phyloP scores from a whole-genome alignment of 352 stramenopile genomes.

The Thraustotheca clavata region DNA sequence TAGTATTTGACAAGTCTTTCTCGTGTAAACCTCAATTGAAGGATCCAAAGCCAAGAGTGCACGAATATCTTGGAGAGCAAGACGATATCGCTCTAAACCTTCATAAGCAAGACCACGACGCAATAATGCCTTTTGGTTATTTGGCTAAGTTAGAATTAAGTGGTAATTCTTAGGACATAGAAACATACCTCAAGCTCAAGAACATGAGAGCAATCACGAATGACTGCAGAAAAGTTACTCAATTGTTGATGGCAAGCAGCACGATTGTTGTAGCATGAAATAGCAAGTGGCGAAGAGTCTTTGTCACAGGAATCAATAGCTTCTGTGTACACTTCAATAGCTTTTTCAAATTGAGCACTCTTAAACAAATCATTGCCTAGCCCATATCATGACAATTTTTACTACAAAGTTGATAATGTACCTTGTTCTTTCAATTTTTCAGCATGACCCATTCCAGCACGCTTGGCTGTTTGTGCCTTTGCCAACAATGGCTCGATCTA shows the following conservation, averaged over 20 bases:
- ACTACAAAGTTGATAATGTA: background rate
- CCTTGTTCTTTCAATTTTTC: slow-evolving; percentile 90
- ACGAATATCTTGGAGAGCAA: slow-evolving; percentile 83
- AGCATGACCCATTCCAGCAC: slow-evolving; percentile 59
- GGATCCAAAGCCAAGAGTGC: slow-evolving; percentile 80
- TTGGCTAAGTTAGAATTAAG: slow-evolving; percentile 26
- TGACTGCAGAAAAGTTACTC: slow-evolving; percentile 93
- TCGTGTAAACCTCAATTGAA: slow-evolving; percentile 62
- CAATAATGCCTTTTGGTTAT: slow-evolving; percentile 94
- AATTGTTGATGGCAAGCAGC: slow-evolving; percentile 96
- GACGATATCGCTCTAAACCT: slow-evolving; percentile 90
- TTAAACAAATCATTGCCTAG: slow-evolving; percentile 91
- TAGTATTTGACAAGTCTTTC: no score
- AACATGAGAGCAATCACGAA: slow-evolving; percentile 92
- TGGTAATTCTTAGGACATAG: background rate
- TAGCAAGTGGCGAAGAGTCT: slow-evolving; percentile 61
- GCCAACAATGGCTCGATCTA: slow-evolving; percentile 77
- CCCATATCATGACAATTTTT: background rate
- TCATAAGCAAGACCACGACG: slow-evolving; percentile 92
- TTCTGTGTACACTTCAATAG: slow-evolving; percentile 90
- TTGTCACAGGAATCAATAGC: slow-evolving; percentile 81
- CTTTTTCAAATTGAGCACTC: slow-evolving; percentile 79
- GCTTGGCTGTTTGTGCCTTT: slow-evolving; percentile 47
- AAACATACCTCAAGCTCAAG: slow-evolving; percentile 76
- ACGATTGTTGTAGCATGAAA: slow-evolving; percentile 94